A percentile compares a stretch with the other conserved stretches of the same genome.
phyloP scores from a whole-genome alignment of 2,329 filamentous ascomycete species.

The Aspergillus brunneoviolaceus region DNA sequence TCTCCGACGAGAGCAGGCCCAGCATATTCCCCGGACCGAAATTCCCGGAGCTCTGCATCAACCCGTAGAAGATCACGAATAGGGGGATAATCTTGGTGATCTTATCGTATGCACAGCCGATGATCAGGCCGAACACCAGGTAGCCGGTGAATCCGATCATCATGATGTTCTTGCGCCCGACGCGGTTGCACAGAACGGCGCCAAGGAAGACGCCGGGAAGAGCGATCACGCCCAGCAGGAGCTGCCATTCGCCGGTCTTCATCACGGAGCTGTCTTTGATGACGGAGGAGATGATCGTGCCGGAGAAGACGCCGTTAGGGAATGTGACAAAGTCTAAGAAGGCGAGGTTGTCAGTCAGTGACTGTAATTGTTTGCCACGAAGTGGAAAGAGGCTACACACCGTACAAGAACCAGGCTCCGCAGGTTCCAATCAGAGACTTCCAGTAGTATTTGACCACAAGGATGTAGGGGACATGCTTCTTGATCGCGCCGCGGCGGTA shows the following conservation, averaged over 20 bases:
- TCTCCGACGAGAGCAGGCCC: neutral
- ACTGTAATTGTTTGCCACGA: no score
- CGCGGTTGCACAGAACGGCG: slow-evolving; percentile 1
- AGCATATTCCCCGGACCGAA: neutral
- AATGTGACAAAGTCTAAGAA: slow-evolving; percentile 1
- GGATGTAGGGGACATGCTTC: neutral
- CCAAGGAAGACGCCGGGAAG: slow-evolving; percentile 4
- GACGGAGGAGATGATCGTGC: slow-evolving; percentile 3
- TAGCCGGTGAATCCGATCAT: slow-evolving; percentile 5
- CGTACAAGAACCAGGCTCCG: slow-evolving; percentile 7
- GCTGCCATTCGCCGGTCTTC: slow-evolving; percentile 6
- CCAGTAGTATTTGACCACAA: slow-evolving; percentile 6
- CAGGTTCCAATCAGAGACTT: slow-evolving; percentile 3
- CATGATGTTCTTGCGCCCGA: slow-evolving; percentile 5
- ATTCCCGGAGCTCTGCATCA: slow-evolving; percentile 5
- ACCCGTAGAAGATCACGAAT: slow-evolving; percentile 3
- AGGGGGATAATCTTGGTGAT: slow-evolving; percentile 7
- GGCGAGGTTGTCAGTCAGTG: no score
- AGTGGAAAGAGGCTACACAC: neutral
- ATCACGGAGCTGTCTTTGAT: neutral
- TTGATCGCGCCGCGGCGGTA: slow-evolving; percentile 7
- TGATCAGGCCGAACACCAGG: slow-evolving; percentile 3
- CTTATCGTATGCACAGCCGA: slow-evolving; percentile 1
- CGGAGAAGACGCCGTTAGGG: slow-evolving; percentile 7
- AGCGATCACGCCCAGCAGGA: slow-evolving; percentile 2